These are phyloP conservation scores for Teunomyces lycoperdinae DNA, from an alignment of 805 yeast genomes.

Conservation along the genomic window DNA sequence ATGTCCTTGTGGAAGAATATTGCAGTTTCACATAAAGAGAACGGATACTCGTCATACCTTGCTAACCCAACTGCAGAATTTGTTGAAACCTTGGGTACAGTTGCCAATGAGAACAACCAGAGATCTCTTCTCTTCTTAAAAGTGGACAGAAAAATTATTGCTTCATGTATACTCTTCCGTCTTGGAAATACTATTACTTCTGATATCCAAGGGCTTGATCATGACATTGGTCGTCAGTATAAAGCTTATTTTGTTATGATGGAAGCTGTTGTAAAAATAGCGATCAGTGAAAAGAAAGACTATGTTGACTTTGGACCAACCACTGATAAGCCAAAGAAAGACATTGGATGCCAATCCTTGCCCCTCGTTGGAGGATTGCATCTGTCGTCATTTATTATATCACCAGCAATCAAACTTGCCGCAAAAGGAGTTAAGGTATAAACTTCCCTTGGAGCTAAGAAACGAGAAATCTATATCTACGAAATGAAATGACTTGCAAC, in stretches of 20 bases:
- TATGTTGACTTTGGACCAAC: conserved; percentile 48
- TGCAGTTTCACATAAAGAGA: conserved; percentile 32
- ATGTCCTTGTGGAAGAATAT: conserved; percentile 38
- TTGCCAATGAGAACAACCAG: conserved; percentile 17
- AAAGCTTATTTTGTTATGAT: conserved; percentile 48
- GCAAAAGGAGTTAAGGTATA: not conserved
- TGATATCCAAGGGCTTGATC: conserved; percentile 43
- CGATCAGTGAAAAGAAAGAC: conserved; percentile 30
- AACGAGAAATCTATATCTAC: not conserved
- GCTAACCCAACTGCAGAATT: conserved; percentile 31
- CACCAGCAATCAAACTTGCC: not conserved
- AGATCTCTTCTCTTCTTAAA: conserved; percentile 37
- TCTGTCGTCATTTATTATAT: not conserved
- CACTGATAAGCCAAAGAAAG: conserved; percentile 41
- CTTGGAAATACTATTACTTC: conserved; percentile 45
- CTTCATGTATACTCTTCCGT: conserved; percentile 40
- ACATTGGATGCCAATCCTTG: conserved; percentile 37
- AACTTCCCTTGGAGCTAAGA: too few relatives aligned
- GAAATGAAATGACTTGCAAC: too few relatives aligned
- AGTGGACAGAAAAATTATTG: conserved; percentile 34
- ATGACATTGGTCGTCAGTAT: conserved; percentile 34
- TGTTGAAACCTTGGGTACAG: conserved; percentile 26
- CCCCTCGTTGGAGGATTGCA: conserved; percentile 28
- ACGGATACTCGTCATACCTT: conserved; percentile 37
- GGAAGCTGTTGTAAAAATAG: conserved; percentile 43